A percentile compares a stretch with the other conserved stretches of the same genome.
These are phyloP conservation scores for Puccinellia tenuiflora DNA, from an alignment of 176 grass and related monocot genomes.

Conservation along the genomic window DNA sequence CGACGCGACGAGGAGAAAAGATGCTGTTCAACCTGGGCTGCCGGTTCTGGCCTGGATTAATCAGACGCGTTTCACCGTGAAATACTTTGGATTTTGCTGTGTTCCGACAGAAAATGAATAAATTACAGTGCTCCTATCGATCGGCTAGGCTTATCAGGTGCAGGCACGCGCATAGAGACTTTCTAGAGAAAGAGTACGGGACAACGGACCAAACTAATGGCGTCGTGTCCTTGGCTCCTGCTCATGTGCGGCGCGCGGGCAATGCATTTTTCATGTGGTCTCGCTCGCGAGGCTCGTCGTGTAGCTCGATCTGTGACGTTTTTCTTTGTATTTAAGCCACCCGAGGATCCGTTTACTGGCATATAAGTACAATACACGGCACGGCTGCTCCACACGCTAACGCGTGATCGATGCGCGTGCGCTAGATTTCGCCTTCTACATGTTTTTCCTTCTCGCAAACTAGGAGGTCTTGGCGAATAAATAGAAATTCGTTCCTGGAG, in stretches of 20 bases:
- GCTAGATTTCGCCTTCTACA: not conserved
- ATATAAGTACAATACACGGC: too few species aligned
- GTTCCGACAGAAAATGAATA: not conserved
- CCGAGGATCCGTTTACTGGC: too few species aligned
- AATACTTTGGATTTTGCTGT: not conserved
- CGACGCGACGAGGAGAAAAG: not conserved
- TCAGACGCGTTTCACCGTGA: not conserved
- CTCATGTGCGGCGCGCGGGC: not conserved
- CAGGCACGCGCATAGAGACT: not conserved
- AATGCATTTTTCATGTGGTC: not conserved
- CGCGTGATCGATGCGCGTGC: not conserved
- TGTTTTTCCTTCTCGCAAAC: too few species aligned
- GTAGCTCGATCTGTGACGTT: too few species aligned
- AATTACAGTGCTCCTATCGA: not conserved
- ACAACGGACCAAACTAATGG: not conserved
- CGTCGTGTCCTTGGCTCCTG: not conserved
- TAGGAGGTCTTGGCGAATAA: too few species aligned
- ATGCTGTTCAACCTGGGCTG: not conserved
- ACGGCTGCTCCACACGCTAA: not conserved
- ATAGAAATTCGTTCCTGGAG: too few species aligned
- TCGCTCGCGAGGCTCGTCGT: too few species aligned
- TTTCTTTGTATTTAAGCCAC: too few species aligned
- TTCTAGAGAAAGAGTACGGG: not conserved
- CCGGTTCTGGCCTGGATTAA: not conserved
- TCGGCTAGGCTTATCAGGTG: not conserved